Percentiles rank a stretch among this genome's conserved stretches.
Evolutionary conservation across 2,329 filamentous ascomycete species (phyloP).

Genomic region (Tolypocladium pustulatum): DNA sequence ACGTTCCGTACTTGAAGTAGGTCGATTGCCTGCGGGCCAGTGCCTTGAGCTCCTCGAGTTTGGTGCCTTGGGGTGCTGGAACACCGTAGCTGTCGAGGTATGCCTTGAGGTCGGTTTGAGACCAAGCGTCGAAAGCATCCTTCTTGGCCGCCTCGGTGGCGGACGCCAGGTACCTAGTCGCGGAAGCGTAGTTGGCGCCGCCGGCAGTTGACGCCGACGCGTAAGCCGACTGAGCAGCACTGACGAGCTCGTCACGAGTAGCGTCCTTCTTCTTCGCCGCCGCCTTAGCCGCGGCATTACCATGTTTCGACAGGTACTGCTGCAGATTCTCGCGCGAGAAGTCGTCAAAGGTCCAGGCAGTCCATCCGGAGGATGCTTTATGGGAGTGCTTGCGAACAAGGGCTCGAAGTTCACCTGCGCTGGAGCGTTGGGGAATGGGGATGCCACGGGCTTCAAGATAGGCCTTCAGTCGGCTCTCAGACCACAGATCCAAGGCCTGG

Average conservation of each 20-base stretch:
- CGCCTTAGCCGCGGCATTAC: constrained; percentile 46
- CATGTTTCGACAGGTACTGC: constrained; percentile 39
- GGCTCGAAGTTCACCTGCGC: constrained; percentile 62
- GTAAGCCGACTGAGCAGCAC: constrained; percentile 52
- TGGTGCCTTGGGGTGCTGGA: constrained; percentile 54
- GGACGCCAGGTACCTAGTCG: constrained; percentile 58
- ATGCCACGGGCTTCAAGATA: constrained; percentile 70
- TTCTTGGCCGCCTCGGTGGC: constrained; percentile 57
- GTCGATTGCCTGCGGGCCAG: constrained; percentile 62
- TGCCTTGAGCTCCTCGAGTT: constrained; percentile 57
- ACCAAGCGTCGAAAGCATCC: constrained; percentile 63
- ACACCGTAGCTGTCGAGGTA: constrained; percentile 75
- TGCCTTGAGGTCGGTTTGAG: constrained; percentile 60
- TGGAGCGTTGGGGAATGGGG: constrained; percentile 61
- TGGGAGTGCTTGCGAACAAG: constrained; percentile 64
- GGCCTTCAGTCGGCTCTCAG: constrained; percentile 65
- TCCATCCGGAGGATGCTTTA: constrained; percentile 58
- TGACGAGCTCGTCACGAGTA: constrained; percentile 63
- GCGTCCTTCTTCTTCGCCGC: constrained; percentile 51
- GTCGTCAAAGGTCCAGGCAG: constrained; percentile 71
- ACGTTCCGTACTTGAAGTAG: constrained; percentile 69
- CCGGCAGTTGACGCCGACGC: constrained; percentile 47
- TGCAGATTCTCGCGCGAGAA: constrained; percentile 62
- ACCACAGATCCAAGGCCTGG: constrained; percentile 52
- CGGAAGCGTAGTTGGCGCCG: constrained; percentile 50